Evolutionary conservation across 2,329 filamentous ascomycete genomes (phyloP), one percentile per base, ranked within the genome.

Genomic region (Furcasterigmium sp.): DNA sequence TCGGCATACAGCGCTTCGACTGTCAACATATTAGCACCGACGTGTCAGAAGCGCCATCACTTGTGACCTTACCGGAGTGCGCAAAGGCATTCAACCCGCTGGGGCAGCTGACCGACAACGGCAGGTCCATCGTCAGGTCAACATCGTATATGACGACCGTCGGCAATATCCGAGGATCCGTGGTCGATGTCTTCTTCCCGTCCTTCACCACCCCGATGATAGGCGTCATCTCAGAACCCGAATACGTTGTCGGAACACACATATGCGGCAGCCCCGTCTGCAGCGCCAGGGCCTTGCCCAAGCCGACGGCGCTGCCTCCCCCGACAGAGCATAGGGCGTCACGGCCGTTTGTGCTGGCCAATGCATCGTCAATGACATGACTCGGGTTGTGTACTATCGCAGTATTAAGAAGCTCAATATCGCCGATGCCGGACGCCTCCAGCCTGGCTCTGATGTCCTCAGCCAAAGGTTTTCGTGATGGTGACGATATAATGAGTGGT

Each of bases 301-400:
- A 59, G 2, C 77, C 78, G 41, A 80, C 77, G 3, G 79, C 81
- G 42, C 76, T 80, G 21, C 78, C 77, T 40, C 80, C 79, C 5
- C 81, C 81, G 46, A 84, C 75, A 32, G 76, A 81, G 36, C 83
- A 64, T 30, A 84, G 66, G 21, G 70, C 70, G 56, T 84, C 81
- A 15, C 73, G 72, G 4, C 60, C 61, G 6, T 55, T 42, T 6
- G 63, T 55, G 14, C 55, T 51, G 5, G 52, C 42, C 17, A 61
- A 47, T 8, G 55, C 56, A 17, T 58, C 55, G 38, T 57, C 55
- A 15, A 61, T 53, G 35, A 59, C 48, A 11, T 49, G 50, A 39
- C 49, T 52, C 14, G 56, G 52, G 14, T 58, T 53, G 41, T 54
- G 56, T 37, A 61, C 51, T 14, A 58, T 49, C 29, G 60, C 51